Percentiles rank a stretch among this genome's conserved stretches.
Evolutionary conservation across 305 asterid genomes (phyloP).

Genomic region (Solanum hybrid): DNA sequence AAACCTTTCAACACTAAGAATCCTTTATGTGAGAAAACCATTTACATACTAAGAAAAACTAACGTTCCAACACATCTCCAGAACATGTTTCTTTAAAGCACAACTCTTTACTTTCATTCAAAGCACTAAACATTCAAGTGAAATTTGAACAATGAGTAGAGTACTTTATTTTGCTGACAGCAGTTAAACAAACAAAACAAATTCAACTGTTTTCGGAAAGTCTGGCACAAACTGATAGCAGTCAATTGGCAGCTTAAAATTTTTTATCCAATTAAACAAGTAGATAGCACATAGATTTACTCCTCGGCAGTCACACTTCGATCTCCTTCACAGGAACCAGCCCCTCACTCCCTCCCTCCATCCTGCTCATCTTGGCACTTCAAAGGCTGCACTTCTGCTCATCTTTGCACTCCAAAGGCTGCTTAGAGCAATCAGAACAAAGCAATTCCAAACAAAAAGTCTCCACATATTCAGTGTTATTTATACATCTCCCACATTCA

Average conservation of each 20-base stretch:
- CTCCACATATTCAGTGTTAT: constrained; percentile 53
- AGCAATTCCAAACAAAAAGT: constrained; percentile 59
- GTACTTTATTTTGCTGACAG: background rate
- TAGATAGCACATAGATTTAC: background rate
- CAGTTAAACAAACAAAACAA: background rate
- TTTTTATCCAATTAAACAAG: background rate
- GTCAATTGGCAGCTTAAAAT: background rate
- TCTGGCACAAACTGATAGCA: background rate
- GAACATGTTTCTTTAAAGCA: background rate
- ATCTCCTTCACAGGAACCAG: background rate
- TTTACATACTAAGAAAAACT: background rate
- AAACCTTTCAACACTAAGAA: too few relatives aligned
- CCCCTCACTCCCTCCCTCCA: background rate
- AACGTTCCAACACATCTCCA: background rate
- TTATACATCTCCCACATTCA: constrained; percentile 70
- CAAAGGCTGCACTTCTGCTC: background rate
- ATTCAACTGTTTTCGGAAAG: background rate
- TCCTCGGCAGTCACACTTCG: background rate
- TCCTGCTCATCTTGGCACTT: background rate
- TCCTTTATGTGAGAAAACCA: too few relatives aligned
- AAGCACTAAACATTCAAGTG: background rate
- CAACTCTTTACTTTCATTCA: background rate
- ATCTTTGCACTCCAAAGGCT: constrained; percentile 8
- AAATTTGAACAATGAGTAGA: background rate
- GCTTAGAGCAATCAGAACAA: constrained; percentile 51